Base-by-base conservation (phyloP, 495 filamentous ascomycete genomes). In the Clohesyomyces aquaticus region DNA sequence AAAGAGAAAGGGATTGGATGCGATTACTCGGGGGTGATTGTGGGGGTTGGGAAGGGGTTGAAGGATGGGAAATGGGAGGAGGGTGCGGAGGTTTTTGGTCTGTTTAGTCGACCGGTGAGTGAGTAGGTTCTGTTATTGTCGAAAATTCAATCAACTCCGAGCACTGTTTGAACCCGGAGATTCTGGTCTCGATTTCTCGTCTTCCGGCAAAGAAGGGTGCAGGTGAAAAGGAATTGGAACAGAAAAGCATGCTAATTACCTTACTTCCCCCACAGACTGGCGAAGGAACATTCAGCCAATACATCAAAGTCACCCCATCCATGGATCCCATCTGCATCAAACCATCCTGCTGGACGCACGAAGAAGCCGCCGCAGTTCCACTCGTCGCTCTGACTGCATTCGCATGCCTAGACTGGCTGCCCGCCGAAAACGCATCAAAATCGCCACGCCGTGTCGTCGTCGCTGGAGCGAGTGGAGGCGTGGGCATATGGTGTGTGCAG, bases 371-470 rank as follows among this genome's bases (percentile, higher is more conserved):
- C 6, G 68, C 65, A 26, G 59, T 74, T 18, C 55, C 59, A 14
- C 48, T 73, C 19, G 72, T 74, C 11, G 71, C 66, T 60, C 55
- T 74, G 18, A 74, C 72, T 3, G 71, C 71, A 1, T 62, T 63
- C 26, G 26, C 65, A 6, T 72, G 72, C 42, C 46, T 74, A n/a
- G 70, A 74, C 46, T 72, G 46, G 35, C 53, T 74, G 26, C 69
- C 71, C 11, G 50, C 27, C 4, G 65, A 32, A n/a, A 48, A 61
- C 16, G 57, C 14, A 19, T 66, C 64, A 38, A 45, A 57, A 0
- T 53, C 64, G n/a, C 29, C 14, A 41, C 48, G 77, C 16, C 35
- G 53, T n/a, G 51, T 66, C 22, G 38, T 66, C 27, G 63, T 60
- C 16, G 46, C 55, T 58, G 71, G 65, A 38, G 67, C 32, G 45